These are phyloP conservation scores for Naganishia albida DNA, from an alignment of 1,284 basidiomycete species.

Conservation along the genomic window DNA sequence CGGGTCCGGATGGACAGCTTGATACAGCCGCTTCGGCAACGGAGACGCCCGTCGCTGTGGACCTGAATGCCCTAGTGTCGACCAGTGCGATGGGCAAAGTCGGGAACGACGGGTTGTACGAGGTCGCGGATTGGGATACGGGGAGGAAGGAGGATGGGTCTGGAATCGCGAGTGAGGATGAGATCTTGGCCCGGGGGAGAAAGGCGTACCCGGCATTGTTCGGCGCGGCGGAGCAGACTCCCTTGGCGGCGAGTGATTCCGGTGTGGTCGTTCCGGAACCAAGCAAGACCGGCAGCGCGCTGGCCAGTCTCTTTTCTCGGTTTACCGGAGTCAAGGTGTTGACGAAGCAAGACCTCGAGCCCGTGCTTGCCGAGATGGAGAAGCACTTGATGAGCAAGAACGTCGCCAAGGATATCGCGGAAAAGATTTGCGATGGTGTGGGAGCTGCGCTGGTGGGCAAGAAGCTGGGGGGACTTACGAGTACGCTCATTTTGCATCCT, in stretches of 20 bases:
- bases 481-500: constrained; percentile 56
- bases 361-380: constrained; percentile 91
- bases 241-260: not conserved
- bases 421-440: constrained; percentile 91
- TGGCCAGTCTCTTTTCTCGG: constrained; percentile 70
- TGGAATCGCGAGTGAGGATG: constrained; percentile 47
- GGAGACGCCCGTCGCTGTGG: constrained; percentile 42
- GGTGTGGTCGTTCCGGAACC: constrained; percentile 57
- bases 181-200: constrained; percentile 42
- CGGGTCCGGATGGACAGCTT: constrained; percentile 52
- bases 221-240: not conserved
- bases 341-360: constrained; percentile 78
- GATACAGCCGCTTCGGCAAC: constrained; percentile 56
- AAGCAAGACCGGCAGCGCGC: constrained; percentile 40
- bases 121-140: constrained; percentile 91
- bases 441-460: constrained; percentile 85
- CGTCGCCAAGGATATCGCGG: constrained; percentile 91
- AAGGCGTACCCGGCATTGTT: constrained; percentile 23
- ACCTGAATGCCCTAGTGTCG: constrained; percentile 53
- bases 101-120: constrained; percentile 82
- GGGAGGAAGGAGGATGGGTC: constrained; percentile 49
- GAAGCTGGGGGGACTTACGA: constrained; percentile 82
- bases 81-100: constrained; percentile 60
- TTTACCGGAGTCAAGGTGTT: constrained; percentile 79
- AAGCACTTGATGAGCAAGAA: constrained; percentile 99